These are phyloP conservation scores for Sphaerobolus stellatus DNA, from an alignment of 1,284 basidiomycete species.

Conservation along the genomic window DNA sequence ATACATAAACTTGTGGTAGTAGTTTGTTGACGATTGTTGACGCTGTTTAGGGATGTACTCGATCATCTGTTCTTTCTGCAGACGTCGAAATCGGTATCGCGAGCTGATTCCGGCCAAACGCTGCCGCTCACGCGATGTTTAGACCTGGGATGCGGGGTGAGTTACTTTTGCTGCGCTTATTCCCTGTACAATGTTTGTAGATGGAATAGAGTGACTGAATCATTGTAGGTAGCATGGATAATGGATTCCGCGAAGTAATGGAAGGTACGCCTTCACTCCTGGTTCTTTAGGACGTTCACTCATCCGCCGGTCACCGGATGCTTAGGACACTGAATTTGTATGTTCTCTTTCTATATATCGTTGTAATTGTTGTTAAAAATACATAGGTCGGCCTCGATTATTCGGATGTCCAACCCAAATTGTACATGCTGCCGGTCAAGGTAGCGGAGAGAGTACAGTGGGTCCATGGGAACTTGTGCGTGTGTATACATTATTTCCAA, in stretches of 20 bases:
- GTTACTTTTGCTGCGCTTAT: slow-evolving; percentile 19
- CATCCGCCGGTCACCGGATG: neutral
- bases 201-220: neutral
- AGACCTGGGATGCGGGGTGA: slow-evolving; percentile 71
- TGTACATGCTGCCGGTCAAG: slow-evolving; percentile 46
- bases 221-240: slow-evolving; percentile 47
- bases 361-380: slow-evolving; percentile 1
- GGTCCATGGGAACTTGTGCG: slow-evolving; percentile 75
- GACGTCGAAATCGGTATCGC: slow-evolving; percentile 51
- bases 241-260: slow-evolving; percentile 71
- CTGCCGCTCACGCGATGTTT: slow-evolving; percentile 52
- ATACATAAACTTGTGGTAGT: slow-evolving; percentile 6
- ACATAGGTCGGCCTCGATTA: slow-evolving; percentile 71
- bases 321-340: slow-evolving; percentile 59
- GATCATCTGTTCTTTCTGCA: slow-evolving; percentile 54
- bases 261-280: slow-evolving; percentile 24
- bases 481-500: slow-evolving; percentile 14
- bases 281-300: neutral
- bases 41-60: slow-evolving; percentile 48
- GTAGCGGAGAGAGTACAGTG: slow-evolving; percentile 60
- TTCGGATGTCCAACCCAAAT: slow-evolving; percentile 65
- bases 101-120: slow-evolving; percentile 49
- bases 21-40: slow-evolving; percentile 12
- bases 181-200: slow-evolving; percentile 42
- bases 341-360: slow-evolving; percentile 1